These are phyloP conservation scores for Colletotrichum chrysophilum DNA, from an alignment of 2,329 filamentous ascomycete genomes.

Conservation along the genomic window DNA sequence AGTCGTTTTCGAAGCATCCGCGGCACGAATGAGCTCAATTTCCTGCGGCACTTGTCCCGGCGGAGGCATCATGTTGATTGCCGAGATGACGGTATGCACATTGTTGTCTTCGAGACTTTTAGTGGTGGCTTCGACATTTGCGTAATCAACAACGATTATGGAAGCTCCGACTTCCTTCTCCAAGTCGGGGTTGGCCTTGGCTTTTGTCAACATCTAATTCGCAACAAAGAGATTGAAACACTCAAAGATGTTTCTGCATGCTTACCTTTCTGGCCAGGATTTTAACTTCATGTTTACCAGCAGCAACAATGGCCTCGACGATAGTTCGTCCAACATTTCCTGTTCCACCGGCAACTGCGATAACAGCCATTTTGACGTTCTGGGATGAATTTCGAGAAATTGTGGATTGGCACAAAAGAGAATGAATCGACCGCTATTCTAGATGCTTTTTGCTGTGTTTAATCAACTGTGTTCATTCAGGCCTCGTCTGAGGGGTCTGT, in stretches of 20 bases:
- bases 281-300: conserved; percentile 40
- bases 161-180: conserved; percentile 27
- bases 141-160: conserved; percentile 33
- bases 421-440: neutral
- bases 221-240: neutral
- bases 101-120: conserved; percentile 37
- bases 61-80: conserved; percentile 36
- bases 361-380: conserved; percentile 23
- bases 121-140: conserved; percentile 24
- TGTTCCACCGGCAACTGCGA: conserved; percentile 52
- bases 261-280: conserved; percentile 45
- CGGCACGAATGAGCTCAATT: conserved; percentile 48
- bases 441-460: neutral
- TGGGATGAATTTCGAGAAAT: neutral
- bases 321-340: conserved; percentile 50
- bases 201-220: neutral
- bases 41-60: conserved; percentile 33
- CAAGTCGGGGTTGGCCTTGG: conserved; percentile 21
- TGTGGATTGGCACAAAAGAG: neutral
- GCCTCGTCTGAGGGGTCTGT: neutral
- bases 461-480: neutral
- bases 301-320: conserved; percentile 44
- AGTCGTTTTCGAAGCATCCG: conserved; percentile 40
- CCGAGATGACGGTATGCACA: conserved; percentile 49
- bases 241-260: no score